Conservation (phyloP, 495 filamentous ascomycete genomes). For the Lepraria neglecta region DNA sequence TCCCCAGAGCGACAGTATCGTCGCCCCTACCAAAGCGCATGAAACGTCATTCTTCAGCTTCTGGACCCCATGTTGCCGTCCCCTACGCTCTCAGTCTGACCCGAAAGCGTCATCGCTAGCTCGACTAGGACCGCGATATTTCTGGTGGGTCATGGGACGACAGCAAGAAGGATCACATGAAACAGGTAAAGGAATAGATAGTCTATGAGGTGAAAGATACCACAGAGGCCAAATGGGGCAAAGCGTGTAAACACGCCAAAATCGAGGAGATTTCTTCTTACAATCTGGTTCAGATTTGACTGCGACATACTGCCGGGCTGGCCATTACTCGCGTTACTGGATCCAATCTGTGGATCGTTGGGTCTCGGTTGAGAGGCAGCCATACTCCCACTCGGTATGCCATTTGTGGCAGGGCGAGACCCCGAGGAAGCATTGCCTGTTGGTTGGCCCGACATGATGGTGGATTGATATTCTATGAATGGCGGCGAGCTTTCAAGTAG, state of each 20-base stretch:
- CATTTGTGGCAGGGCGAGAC: constrained; percentile 49
- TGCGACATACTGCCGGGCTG: constrained; percentile 55
- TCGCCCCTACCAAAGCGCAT: too few relatives aligned
- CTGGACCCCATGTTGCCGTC: too few relatives aligned
- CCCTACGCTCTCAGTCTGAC: too few relatives aligned
- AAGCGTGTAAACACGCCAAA: constrained; percentile 8
- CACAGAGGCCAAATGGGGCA: not conserved
- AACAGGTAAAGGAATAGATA: too few relatives aligned
- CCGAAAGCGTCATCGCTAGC: too few relatives aligned
- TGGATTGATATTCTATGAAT: not conserved
- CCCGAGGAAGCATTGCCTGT: constrained; percentile 31
- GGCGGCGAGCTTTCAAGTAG: not conserved
- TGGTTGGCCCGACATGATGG: constrained; percentile 29
- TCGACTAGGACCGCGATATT: too few relatives aligned
- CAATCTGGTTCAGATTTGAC: constrained; percentile 93
- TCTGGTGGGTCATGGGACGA: too few relatives aligned
- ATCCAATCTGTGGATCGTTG: constrained; percentile 17
- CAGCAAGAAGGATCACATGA: too few relatives aligned
- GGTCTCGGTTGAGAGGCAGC: constrained; percentile 46
- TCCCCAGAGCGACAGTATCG: too few relatives aligned
- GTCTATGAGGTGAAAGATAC: too few relatives aligned
- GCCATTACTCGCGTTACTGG: constrained; percentile 15
- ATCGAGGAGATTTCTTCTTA: constrained; percentile 42
- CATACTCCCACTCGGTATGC: constrained; percentile 46
- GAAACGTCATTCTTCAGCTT: too few relatives aligned